A percentile compares a stretch with the other conserved stretches of the same genome.
phyloP scores from a whole-genome alignment of 2,329 filamentous ascomycete species.

The Scopulariopsis brevicaulis region DNA sequence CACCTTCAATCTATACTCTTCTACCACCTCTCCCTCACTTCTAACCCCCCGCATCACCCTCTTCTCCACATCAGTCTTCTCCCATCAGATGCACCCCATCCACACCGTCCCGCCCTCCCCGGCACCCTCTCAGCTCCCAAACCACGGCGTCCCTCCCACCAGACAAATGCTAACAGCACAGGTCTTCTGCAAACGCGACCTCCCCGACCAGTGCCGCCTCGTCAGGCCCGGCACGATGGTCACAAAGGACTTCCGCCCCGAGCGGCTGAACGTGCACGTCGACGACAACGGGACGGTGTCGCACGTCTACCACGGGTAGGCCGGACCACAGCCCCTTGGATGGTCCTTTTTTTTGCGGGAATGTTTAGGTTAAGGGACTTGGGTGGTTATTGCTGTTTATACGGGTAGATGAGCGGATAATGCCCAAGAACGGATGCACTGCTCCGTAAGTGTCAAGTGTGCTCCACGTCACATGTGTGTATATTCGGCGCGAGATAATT shows the following conservation, averaged over 20 bases:
- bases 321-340: not conserved
- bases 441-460: no score
- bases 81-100: no score
- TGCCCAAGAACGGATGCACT: no score
- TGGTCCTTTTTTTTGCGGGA: no score
- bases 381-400: not conserved
- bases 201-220: slow-evolving; percentile 44
- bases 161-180: slow-evolving; percentile 14
- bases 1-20: not conserved
- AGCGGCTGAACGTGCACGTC: slow-evolving; percentile 48
- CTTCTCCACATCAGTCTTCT: no score
- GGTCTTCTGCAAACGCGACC: slow-evolving; percentile 49
- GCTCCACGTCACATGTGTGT: no score
- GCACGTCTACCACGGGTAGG: slow-evolving; percentile 43
- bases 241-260: slow-evolving; percentile 42
- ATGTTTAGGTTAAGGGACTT: not conserved
- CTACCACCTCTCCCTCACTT: not conserved
- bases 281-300: slow-evolving; percentile 49
- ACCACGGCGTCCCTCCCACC: not conserved
- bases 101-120: no score
- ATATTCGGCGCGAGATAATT: no score
- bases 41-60: not conserved
- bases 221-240: slow-evolving; percentile 45
- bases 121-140: not conserved
- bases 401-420: no score